A percentile compares a stretch with the other conserved stretches of the same genome.
Conservation (phyloP, 2,329 filamentous ascomycete genomes). For the Coleophoma crateriformis region DNA sequence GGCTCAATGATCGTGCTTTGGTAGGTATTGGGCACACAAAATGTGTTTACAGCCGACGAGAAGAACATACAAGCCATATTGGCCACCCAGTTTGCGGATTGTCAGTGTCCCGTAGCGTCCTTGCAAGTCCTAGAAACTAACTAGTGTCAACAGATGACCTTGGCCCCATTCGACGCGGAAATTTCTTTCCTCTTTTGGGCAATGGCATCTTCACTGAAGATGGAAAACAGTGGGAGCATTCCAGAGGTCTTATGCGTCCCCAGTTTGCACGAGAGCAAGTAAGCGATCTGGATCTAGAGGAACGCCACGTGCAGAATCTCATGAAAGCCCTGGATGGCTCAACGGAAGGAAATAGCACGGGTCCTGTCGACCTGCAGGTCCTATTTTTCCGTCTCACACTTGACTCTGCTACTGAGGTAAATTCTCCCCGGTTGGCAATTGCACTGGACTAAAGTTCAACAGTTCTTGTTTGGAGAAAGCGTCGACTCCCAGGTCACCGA, state of each 20-base stretch:
- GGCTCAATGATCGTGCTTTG: too few relatives aligned
- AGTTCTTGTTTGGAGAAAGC: conserved; percentile 51
- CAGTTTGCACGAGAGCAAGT: conserved; percentile 49
- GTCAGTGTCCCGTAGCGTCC: conserved; percentile 13
- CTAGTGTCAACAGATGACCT: conserved; percentile 48
- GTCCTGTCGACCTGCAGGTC: conserved; percentile 52
- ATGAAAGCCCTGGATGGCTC: conserved; percentile 52
- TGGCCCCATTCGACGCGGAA: conserved; percentile 50
- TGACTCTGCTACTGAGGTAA: conserved; percentile 40
- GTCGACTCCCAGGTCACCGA: conserved; percentile 32
- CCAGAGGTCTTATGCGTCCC: conserved; percentile 43
- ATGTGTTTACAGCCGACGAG: conserved; percentile 19
- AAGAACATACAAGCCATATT: conserved; percentile 51
- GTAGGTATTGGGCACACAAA: conserved; percentile 10
- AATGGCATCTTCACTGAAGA: conserved; percentile 26
- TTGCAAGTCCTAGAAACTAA: conserved; percentile 47
- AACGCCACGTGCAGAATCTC: conserved; percentile 57
- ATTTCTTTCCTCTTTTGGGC: conserved; percentile 31
- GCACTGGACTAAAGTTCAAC: not conserved
- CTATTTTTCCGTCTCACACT: conserved; percentile 58
- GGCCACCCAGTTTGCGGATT: conserved; percentile 46
- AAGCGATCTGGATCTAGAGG: conserved; percentile 65
- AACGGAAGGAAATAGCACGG: conserved; percentile 45
- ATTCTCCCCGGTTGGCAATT: not conserved
- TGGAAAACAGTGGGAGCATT: conserved; percentile 23